Evolutionary conservation across 108 stramenopile species (phyloP), one percentile per base, ranked within the genome.

Genomic region (Craspedostauros australis): DNA sequence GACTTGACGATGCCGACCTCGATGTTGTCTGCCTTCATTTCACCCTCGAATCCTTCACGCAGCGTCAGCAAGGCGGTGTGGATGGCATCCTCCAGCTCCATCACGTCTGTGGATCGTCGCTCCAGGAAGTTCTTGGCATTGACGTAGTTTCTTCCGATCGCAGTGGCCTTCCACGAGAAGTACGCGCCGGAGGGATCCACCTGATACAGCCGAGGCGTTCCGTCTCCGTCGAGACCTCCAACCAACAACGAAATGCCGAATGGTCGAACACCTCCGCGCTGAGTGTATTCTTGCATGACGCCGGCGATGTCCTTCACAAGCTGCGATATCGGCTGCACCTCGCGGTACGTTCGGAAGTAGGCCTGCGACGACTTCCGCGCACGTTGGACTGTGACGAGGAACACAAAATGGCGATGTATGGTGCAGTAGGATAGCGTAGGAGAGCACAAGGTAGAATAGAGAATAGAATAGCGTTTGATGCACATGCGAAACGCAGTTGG

Each of bases 91-190:
- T 99, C 99, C 68, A 99, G 64, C 57, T 97, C 96, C 88, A 98
- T 96, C 55, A 98, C 93, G 26, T 95, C 89, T 21, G 59, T 89
- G 58, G 72, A 97, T 29, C 97, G 82, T 66, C 95, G 96, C 67
- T 99, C 99, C 58, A 99, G 60, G 67, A 98, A 98, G 57, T 85
- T 93, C 62, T 97, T 98, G 61, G 98, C 99, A 70, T 95, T 94
- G 42, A 96, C 84, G 64, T 91, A 94, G 57, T 96, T 94, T 66
- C 96, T 97, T 11, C 99, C 99, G 67, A 99, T 98, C 12, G 99
- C 99, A 29, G 96, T 96, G 26, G 99, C 99, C 77, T 97, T 96
- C 99, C 99, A 99, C 5, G 91, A 96, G 73, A 98, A 98, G 70
- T 94, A 98, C 11, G 97, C 88, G 1, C 99, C 99, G 1, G 82